phyloP scores from a whole-genome alignment of 768 basidiomycete species.

The Auriscalpium vulgare region DNA sequence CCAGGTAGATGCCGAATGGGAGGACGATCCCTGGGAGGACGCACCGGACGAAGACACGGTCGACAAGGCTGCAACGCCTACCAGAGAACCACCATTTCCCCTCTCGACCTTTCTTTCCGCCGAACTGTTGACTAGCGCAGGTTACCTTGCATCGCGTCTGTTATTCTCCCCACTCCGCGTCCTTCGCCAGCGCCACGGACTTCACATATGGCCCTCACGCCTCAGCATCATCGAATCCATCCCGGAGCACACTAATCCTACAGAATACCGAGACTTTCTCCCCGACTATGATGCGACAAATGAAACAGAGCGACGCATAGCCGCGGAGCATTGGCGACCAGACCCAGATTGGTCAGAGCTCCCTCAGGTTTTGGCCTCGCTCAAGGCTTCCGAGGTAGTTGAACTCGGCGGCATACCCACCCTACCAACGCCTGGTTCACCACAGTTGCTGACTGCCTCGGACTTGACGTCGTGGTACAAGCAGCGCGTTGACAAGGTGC shows the following conservation, averaged over 20 bases:
- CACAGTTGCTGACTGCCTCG: constrained; percentile 32
- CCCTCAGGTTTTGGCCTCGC: constrained; percentile 31
- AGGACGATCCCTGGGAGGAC: constrained; percentile 75
- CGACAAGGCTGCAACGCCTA: constrained; percentile 8
- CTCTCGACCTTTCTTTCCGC: constrained; percentile 58
- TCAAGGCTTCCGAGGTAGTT: constrained; percentile 24
- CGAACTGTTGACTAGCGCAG: constrained; percentile 51
- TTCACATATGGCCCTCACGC: constrained; percentile 59
- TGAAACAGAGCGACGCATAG: constrained; percentile 33
- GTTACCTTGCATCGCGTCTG: constrained; percentile 56
- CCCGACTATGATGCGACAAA: constrained; percentile 47
- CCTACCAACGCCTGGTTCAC: neutral
- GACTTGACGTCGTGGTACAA: constrained; percentile 74
- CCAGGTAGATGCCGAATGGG: constrained; percentile 52
- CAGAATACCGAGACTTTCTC: constrained; percentile 51
- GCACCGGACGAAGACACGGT: constrained; percentile 23
- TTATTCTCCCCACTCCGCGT: constrained; percentile 49
- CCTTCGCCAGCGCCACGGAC: constrained; percentile 50
- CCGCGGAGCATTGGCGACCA: constrained; percentile 38
- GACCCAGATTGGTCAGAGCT: constrained; percentile 55
- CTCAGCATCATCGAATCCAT: constrained; percentile 63
- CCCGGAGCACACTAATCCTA: constrained; percentile 65
- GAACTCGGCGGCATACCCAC: neutral
- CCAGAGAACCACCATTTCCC: constrained; percentile 35
- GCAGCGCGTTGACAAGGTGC: constrained; percentile 49